Conservation (phyloP, 108 stramenopile species). For the Mediolabrus comicus region DNA sequence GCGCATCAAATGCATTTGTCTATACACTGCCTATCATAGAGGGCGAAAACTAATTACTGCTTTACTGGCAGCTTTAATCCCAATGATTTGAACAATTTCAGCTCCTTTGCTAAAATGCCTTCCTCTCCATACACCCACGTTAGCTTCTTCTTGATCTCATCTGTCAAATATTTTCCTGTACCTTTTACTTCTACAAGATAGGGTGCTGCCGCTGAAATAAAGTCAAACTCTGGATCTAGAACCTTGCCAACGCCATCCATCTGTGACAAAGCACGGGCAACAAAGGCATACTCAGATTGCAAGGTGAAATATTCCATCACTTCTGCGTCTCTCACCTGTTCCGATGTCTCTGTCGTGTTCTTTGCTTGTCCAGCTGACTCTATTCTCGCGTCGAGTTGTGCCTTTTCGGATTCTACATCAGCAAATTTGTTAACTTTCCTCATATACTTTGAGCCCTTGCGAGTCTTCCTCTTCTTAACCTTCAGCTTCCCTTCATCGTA, state of each 20-base stretch:
- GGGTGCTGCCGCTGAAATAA: slow-evolving; percentile 77
- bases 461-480: slow-evolving; percentile 42
- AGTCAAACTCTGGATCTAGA: slow-evolving; percentile 83
- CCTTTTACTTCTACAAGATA: slow-evolving; percentile 86
- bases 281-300: slow-evolving; percentile 87
- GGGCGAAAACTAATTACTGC: too few species aligned
- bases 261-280: slow-evolving; percentile 80
- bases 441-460: slow-evolving; percentile 29
- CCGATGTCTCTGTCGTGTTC: background rate
- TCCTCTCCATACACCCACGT: slow-evolving; percentile 43
- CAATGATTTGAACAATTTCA: slow-evolving; percentile 35
- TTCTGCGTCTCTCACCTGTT: slow-evolving; percentile 60
- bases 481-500: slow-evolving; percentile 71
- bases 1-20: too few species aligned
- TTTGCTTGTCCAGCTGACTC: slow-evolving; percentile 11
- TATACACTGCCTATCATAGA: too few species aligned
- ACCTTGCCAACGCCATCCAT: slow-evolving; percentile 85
- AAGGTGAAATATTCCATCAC: slow-evolving; percentile 82
- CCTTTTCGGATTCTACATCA: slow-evolving; percentile 4
- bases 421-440: background rate
- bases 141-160: slow-evolving; percentile 56
- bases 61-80: slow-evolving; percentile 13
- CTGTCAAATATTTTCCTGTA: slow-evolving; percentile 59
- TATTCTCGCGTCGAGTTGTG: slow-evolving; percentile 8
- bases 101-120: slow-evolving; percentile 38